Percentiles rank a stretch among this genome's conserved stretches.
Conservation (phyloP, 352 stramenopile species). For the Globisporangium spiculum region DNA sequence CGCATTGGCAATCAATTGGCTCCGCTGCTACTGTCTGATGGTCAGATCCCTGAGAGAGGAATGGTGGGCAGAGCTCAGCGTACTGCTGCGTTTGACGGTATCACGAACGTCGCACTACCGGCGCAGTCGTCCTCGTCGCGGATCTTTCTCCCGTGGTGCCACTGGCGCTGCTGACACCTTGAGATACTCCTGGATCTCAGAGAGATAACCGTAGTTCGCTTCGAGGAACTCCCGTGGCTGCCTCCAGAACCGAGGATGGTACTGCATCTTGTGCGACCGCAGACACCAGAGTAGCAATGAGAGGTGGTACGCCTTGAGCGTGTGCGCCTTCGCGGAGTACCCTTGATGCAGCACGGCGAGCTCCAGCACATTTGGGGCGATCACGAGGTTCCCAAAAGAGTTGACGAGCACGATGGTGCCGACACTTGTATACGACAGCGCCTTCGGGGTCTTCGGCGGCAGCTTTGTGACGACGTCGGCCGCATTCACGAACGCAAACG, state of each 20-base stretch:
- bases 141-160: not conserved
- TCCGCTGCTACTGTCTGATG: not conserved
- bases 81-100: not conserved
- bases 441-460: conserved; percentile 35
- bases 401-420: conserved; percentile 38
- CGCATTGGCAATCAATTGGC: not conserved
- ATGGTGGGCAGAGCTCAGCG: not conserved
- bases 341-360: conserved; percentile 33
- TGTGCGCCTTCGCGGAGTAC: conserved; percentile 37
- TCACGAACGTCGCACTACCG: not conserved
- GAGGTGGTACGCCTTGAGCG: conserved; percentile 37
- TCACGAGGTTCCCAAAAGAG: conserved; percentile 40
- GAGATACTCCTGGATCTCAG: conserved; percentile 31
- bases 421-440: conserved; percentile 37
- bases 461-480: conserved; percentile 41
- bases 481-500: conserved; percentile 43
- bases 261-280: conserved; percentile 30
- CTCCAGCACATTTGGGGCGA: conserved; percentile 41
- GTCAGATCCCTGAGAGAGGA: not conserved
- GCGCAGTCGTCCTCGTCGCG: not conserved
- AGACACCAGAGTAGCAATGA: conserved; percentile 43
- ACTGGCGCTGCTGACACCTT: not conserved
- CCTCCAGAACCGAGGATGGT: conserved; percentile 32
- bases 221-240: conserved; percentile 30
- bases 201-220: conserved; percentile 23